These are phyloP conservation scores for Pseudocercospora ulei DNA, from an alignment of 2,329 filamentous ascomycete genomes.

Conservation along the genomic window DNA sequence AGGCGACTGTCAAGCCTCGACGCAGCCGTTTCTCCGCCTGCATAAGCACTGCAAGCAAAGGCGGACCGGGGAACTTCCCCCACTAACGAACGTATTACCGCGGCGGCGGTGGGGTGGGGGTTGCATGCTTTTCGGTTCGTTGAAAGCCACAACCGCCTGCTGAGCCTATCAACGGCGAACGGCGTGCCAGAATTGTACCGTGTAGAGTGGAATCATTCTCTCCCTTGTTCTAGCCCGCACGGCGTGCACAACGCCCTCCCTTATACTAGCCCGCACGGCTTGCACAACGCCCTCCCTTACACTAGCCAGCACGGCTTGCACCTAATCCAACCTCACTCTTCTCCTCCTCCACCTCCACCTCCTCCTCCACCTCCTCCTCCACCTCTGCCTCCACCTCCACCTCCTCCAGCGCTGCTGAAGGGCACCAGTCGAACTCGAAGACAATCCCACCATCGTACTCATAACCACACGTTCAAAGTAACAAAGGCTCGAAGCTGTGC, in stretches of 20 bases:
- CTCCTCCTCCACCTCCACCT: too few relatives aligned
- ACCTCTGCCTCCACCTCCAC: too few relatives aligned
- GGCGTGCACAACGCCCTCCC: background rate
- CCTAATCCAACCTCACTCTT: too few relatives aligned
- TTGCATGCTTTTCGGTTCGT: slow-evolving; percentile 3
- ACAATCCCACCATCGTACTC: background rate
- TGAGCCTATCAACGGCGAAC: slow-evolving; percentile 3
- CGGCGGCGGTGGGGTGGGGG: background rate
- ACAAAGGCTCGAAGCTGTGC: too few relatives aligned
- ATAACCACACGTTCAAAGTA: background rate
- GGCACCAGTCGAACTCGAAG: too few relatives aligned
- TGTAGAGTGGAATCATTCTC: too few relatives aligned
- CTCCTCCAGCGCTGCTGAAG: too few relatives aligned
- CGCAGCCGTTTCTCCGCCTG: slow-evolving; percentile 10
- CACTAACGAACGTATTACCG: slow-evolving; percentile 9
- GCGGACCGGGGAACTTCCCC: slow-evolving; percentile 10
- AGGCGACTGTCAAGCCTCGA: slow-evolving; percentile 14
- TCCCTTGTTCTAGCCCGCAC: too few relatives aligned
- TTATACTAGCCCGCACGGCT: too few relatives aligned
- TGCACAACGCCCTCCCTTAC: too few relatives aligned
- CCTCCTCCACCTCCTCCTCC: too few relatives aligned
- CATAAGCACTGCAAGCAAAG: slow-evolving; percentile 9
- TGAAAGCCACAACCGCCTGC: slow-evolving; percentile 4
- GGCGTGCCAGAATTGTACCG: background rate
- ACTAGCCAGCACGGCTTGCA: too few relatives aligned